Evolutionary conservation across 75 land plant species (phyloP), one percentile per base, ranked within the genome.

Genomic region (Chamaecyparis obtusa): DNA sequence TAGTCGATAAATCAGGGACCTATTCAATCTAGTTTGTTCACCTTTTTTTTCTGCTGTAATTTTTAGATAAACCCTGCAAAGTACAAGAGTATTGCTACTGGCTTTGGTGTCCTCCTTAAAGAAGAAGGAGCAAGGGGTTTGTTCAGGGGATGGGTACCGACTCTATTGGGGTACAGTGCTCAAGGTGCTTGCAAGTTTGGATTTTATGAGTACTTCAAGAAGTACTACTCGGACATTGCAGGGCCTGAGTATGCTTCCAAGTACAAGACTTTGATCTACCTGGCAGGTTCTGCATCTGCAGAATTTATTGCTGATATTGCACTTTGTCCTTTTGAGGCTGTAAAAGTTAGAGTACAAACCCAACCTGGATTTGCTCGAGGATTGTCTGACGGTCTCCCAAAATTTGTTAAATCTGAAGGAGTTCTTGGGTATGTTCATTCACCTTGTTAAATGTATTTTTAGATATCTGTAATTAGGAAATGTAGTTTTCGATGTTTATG

Each of bases 141-240:
- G 76, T 95, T 94, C 85, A 93, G 88, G 82, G 99, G 99, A 30
- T 97, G 99, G 99, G 97, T 85, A 71, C 99, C 99, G 5, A 96
- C 99, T 9, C 88, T 97, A 13, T 88, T 97, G 46, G 99, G 99
- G 1, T 97, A 98, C 90, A 93, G 97, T 86, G 93, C 95, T 41
- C 99, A 98, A 88, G 99, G 99, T 30, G 99, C 99, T 83, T 95
- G 98, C 95, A 97, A 97, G 85, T 92, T 89, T 88, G 99, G 99
- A 1, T 93, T 97, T 75, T 97, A 97, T 36, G 99, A 97, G 86
- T 96, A 91, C 89, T 97, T 97, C 90, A 96, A 97, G 94, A 96
- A 97, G 87, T 94, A 90, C 85, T 97, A 97, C 84, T 92, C 96
- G 2, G 99, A 97, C 84, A 77, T 95, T 84, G 98, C 91, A 49